These are phyloP conservation scores for Sophora flavescens DNA, from an alignment of 306 rosid species.

Conservation along the genomic window DNA sequence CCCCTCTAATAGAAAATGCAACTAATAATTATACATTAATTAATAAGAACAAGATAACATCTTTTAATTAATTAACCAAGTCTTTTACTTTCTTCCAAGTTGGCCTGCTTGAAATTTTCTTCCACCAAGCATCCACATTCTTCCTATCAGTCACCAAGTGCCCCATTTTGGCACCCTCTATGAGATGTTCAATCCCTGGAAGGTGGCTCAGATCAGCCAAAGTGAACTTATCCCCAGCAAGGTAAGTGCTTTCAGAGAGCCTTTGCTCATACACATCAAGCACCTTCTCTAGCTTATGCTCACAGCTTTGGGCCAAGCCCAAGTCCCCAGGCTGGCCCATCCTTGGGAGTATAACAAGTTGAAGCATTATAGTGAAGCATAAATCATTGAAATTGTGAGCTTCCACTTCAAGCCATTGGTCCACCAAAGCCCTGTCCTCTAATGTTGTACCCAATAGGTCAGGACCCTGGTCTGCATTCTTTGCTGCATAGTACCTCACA, in stretches of 20 bases:
- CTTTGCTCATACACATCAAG: conserved; percentile 69
- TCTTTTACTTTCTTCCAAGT: conserved; percentile 71
- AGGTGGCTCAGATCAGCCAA: conserved; percentile 76
- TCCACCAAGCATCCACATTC: conserved; percentile 77
- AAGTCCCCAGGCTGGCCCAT: conserved; percentile 61
- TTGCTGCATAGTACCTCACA: conserved; percentile 64
- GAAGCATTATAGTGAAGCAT: conserved; percentile 60
- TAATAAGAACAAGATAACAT: neutral
- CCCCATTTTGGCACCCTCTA: conserved; percentile 58
- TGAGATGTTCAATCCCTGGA: conserved; percentile 61
- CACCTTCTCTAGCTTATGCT: conserved; percentile 57
- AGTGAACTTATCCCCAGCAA: conserved; percentile 64
- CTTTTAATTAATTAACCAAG: conserved; percentile 28
- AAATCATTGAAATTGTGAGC: conserved; percentile 74
- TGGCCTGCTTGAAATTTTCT: conserved; percentile 62
- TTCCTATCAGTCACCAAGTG: conserved; percentile 60
- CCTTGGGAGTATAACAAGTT: conserved; percentile 61
- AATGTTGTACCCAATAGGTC: conserved; percentile 63
- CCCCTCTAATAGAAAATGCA: neutral
- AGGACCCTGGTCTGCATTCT: conserved; percentile 61
- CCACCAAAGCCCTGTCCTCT: conserved; percentile 74
- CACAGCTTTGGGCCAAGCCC: conserved; percentile 42
- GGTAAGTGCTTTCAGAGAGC: conserved; percentile 53
- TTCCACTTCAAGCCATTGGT: conserved; percentile 85
- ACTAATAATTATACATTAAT: neutral